Evolutionary conservation across 2,329 filamentous ascomycete species (phyloP).

Genomic region (Pseudopyricularia cyperi): DNA sequence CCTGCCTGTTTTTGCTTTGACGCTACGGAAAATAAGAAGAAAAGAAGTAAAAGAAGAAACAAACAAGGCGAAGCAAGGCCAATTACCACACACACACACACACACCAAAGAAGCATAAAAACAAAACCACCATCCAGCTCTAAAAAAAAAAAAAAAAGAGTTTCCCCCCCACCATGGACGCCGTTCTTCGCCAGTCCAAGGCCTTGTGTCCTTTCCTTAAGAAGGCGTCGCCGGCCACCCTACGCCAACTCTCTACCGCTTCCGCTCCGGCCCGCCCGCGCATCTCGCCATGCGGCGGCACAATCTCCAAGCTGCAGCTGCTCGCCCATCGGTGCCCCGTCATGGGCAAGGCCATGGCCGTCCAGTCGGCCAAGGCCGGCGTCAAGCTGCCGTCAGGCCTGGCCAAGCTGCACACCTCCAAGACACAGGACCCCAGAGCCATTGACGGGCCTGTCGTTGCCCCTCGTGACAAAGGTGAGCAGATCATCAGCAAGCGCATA

Average conservation of each 20-base stretch:
- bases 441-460: slow-evolving; percentile 47
- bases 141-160: neutral
- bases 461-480: slow-evolving; percentile 37
- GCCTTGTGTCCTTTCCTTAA: slow-evolving; percentile 96
- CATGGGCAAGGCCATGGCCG: slow-evolving; percentile 94
- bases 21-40: neutral
- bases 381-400: slow-evolving; percentile 23
- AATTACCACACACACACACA: no score
- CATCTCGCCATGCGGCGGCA: slow-evolving; percentile 65
- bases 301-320: slow-evolving; percentile 94
- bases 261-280: slow-evolving; percentile 35
- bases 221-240: slow-evolving; percentile 80
- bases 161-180: slow-evolving; percentile 57
- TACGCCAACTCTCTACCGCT: slow-evolving; percentile 75
- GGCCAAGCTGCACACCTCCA: slow-evolving; percentile 70
- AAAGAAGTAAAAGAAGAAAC: neutral
- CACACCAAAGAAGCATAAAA: neutral
- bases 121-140: neutral
- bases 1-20: no score
- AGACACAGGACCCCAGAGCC: slow-evolving; percentile 63
- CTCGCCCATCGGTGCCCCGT: slow-evolving; percentile 91
- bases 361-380: slow-evolving; percentile 55
- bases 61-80: neutral
- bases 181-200: slow-evolving; percentile 87
- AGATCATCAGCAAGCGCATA: neutral